These are phyloP conservation scores for Botrytis fragariae DNA, from an alignment of 2,329 filamentous ascomycete genomes.

Conservation along the genomic window DNA sequence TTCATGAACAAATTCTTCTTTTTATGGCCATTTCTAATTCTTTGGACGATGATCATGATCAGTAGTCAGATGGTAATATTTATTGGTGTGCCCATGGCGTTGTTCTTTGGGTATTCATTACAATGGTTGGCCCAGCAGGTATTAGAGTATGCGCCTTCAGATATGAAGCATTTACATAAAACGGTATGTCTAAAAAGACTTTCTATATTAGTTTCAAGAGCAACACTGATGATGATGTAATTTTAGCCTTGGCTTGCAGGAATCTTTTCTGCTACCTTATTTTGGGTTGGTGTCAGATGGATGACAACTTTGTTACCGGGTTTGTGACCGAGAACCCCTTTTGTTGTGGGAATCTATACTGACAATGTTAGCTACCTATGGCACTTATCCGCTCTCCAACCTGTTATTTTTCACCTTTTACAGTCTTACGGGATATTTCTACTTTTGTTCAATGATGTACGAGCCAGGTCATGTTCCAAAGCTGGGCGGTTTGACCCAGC, in stretches of 20 bases:
- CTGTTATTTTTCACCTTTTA: conserved; percentile 67
- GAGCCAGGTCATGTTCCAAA: conserved; percentile 95
- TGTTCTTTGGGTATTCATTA: conserved; percentile 64
- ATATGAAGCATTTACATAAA: conserved; percentile 87
- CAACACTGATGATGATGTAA: conserved; percentile 11
- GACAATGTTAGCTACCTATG: conserved; percentile 57
- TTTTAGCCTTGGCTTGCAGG: conserved; percentile 85
- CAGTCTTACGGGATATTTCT: conserved; percentile 77
- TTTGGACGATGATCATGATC: conserved; percentile 69
- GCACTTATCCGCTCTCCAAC: conserved; percentile 70
- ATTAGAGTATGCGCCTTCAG: conserved; percentile 76
- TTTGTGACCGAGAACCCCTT: conserved; percentile 41
- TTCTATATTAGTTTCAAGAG: background rate
- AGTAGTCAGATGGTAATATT: conserved; percentile 73
- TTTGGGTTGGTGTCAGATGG: conserved; percentile 77
- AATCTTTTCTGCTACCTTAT: conserved; percentile 84
- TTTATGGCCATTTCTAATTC: conserved; percentile 76
- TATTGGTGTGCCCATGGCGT: conserved; percentile 68
- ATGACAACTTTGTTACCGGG: conserved; percentile 69
- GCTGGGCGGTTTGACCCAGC: conserved; percentile 81
- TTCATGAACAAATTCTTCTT: conserved; percentile 88
- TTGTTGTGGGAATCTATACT: conserved; percentile 33
- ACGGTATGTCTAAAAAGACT: conserved; percentile 56
- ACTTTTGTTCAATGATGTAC: conserved; percentile 76
- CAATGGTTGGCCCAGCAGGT: conserved; percentile 77